phyloP scores from a whole-genome alignment of 768 basidiomycete genomes.

The Flagelloscypha sp. region DNA sequence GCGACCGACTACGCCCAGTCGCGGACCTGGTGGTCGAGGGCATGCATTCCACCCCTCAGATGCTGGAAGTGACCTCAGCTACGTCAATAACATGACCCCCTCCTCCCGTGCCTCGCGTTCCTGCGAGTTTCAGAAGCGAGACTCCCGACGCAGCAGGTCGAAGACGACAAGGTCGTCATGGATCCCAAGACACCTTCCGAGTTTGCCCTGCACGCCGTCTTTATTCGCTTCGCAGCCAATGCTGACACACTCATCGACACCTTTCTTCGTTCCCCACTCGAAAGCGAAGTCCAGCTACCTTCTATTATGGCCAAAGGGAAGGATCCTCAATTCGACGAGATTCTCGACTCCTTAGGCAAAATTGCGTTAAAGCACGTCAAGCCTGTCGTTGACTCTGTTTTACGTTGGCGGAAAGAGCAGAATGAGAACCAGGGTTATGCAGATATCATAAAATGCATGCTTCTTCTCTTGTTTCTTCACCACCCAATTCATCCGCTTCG shows the following conservation, averaged over 20 bases:
- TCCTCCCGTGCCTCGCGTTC: constrained; percentile 74
- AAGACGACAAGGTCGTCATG: constrained; percentile 59
- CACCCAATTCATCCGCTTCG: too few species aligned
- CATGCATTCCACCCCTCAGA: constrained; percentile 65
- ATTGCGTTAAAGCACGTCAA: constrained; percentile 81
- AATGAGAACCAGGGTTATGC: constrained; percentile 43
- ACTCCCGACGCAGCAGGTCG: constrained; percentile 43
- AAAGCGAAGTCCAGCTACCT: constrained; percentile 60
- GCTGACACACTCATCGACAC: constrained; percentile 75
- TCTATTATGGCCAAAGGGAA: constrained; percentile 63
- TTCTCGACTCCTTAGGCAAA: constrained; percentile 75
- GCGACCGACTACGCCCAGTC: constrained; percentile 60
- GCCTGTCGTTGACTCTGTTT: constrained; percentile 77
- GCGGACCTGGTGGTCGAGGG: too few species aligned
- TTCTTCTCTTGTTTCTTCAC: too few species aligned
- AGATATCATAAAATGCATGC: constrained; percentile 42
- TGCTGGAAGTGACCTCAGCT: constrained; percentile 60
- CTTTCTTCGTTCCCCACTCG: constrained; percentile 62
- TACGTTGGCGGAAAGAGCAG: constrained; percentile 80
- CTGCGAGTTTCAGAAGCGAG: constrained; percentile 45
- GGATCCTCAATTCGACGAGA: constrained; percentile 77
- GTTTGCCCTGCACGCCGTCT: constrained; percentile 81
- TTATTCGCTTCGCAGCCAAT: constrained; percentile 74
- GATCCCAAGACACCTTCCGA: constrained; percentile 81
- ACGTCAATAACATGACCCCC: constrained; percentile 46